phyloP scores from a whole-genome alignment of 495 filamentous ascomycete species.

The Margaritispora aquatica region DNA sequence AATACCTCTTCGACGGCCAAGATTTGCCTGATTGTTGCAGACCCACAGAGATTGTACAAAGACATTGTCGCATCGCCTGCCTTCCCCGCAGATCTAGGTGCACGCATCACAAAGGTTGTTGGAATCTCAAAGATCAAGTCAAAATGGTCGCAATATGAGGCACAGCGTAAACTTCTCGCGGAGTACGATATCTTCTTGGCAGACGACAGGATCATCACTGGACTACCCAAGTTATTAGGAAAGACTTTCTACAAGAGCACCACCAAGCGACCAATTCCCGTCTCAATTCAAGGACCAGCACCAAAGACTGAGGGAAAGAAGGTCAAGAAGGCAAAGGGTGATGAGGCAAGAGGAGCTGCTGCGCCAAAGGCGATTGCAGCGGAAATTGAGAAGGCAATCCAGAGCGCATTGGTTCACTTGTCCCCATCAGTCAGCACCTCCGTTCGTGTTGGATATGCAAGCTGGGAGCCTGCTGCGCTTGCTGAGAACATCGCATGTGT shows the following conservation, averaged over 20 bases:
- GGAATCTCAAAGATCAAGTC: constrained; percentile 74
- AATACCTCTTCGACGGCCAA: constrained; percentile 54
- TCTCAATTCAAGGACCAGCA: constrained; percentile 60
- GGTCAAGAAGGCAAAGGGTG: constrained; percentile 43
- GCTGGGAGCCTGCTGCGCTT: constrained; percentile 66
- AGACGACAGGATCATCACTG: constrained; percentile 74
- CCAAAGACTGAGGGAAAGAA: constrained; percentile 61
- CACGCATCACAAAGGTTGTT: constrained; percentile 74
- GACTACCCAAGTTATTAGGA: constrained; percentile 69
- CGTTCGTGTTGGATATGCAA: constrained; percentile 65
- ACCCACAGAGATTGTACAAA: constrained; percentile 87
- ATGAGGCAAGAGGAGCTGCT: constrained; percentile 34
- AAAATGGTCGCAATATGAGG: constrained; percentile 84
- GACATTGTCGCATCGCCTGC: constrained; percentile 69
- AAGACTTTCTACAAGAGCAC: constrained; percentile 78
- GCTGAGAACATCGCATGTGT: constrained; percentile 73
- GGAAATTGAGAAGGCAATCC: constrained; percentile 66
- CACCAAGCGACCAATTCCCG: constrained; percentile 79
- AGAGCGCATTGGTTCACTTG: constrained; percentile 66
- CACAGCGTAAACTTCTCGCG: constrained; percentile 69
- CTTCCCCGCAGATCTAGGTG: constrained; percentile 66
- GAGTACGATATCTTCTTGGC: constrained; percentile 87
- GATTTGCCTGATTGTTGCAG: constrained; percentile 77
- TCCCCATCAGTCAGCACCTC: constrained; percentile 57
- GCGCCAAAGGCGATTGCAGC: constrained; percentile 51